Evolutionary conservation across 106 monocot genomes (phyloP), one percentile per base, ranked within the genome.

Genomic region (Allium sativum): DNA sequence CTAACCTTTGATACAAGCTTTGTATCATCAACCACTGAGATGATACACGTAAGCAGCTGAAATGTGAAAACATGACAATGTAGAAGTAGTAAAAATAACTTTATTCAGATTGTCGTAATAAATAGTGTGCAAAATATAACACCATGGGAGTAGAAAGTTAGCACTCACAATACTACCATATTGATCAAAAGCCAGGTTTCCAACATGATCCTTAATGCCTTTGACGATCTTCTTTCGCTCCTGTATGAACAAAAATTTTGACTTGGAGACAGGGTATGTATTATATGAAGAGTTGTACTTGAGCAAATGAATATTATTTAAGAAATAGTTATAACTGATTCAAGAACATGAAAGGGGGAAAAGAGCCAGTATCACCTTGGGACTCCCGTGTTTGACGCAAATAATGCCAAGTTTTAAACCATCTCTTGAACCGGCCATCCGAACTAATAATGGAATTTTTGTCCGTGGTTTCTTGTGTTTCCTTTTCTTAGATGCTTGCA

Each of bases 151-250:
- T 17, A 7, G 15, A 46, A 61, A 50, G 48, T 14, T 12, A 52
- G 8, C 62, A 85, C 88, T 80, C 55, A 98, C 96, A 66, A 98
- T 74, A 69, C 84, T 78, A 21, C 96, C 87, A 70, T 74, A 72
- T 45, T 82, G 84, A 66, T 85, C 80, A 14, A 72, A 61, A 64
- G 96, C 87, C 46, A 92, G 78, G 71, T 80, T 84, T 74, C 55
- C 75, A 66, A 88, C 53, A 58, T 78, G 71, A 15, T 74, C 96
- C 68, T 98, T 98, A 53, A 98, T 76, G 53, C 84, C 78, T 80
- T 98, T 92, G 55, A 98, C 62, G 22, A 98, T 88, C 72, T 88
- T 98, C 78, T 98, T 98, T 60, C 96, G 79, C 63, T 92, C 96
- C 96, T 95, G 73, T 56, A 58, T 17, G 22, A 41, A 62, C 17